Base-by-base conservation (phyloP, 371 early-diverging fungal genomes). In the Mucor irregularis region DNA sequence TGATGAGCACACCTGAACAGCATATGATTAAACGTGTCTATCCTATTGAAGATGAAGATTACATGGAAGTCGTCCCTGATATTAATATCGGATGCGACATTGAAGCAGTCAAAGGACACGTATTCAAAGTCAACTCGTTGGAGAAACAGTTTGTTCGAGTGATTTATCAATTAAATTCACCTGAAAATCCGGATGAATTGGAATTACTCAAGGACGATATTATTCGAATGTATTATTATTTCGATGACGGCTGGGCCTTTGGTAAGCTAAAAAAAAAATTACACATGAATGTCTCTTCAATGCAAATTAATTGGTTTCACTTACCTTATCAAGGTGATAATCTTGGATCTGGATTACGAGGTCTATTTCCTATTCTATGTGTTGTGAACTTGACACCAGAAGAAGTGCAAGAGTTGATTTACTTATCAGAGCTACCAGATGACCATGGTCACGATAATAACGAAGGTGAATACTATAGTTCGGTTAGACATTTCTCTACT, bases 161-260 rank as follows among this genome's bases (percentile, higher is more conserved):
- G 11, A 44, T 51, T 47, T 56, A 56, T 51, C 46, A 44, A 13
- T 40, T 45, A 7, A 46, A 43, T 25, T 43, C 53, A n/a, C 50
- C 83, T 1, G 63, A 69, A 24, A 66, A 73, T 53, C 63, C 80
- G 3, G 90, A 90, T 59, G 90, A 90, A 60, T 59, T 90, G 11
- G 78, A 74, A 30, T 61, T 90, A 33, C 33, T 65, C 13, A 67
- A 69, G 5, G 84, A 83, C 25, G 90, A 90, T 64, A 71, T 84
- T 49, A 66, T 90, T 9, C 74, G 73, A 6, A 80, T 90, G 28
- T 69, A 69, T 19, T 61, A 72, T 33, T 73, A 71, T 44, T 77
- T 81, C 65, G 82, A 84, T 55, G 88, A 87, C 62, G 84, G 84
- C 24, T 88, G 88, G 88, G 88, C 82, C 7, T 77, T 84, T 35